Percentiles rank a stretch among this genome's conserved stretches.
Conservation (phyloP, 768 basidiomycete species). For the Auriscalpium vulgare region DNA sequence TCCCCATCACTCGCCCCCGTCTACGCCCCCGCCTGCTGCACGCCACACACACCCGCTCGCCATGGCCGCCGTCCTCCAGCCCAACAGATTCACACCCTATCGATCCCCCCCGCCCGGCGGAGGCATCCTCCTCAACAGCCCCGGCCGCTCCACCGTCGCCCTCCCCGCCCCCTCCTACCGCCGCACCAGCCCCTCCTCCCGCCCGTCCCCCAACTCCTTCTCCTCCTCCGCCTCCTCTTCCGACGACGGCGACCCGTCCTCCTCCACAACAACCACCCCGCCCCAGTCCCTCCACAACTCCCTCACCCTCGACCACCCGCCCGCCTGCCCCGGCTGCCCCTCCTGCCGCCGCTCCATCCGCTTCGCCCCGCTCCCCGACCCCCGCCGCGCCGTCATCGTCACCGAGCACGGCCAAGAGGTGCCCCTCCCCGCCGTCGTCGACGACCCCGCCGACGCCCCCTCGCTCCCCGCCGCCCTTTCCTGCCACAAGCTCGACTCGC, state of each 20-base stretch:
- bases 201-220: constrained; percentile 5
- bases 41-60: neutral
- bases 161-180: neutral
- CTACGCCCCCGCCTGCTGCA: neutral
- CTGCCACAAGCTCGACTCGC: constrained; percentile 6
- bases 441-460: constrained; percentile 20
- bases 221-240: constrained; percentile 10
- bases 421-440: constrained; percentile 24
- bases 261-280: constrained; percentile 1
- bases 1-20: neutral
- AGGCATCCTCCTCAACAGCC: constrained; percentile 3
- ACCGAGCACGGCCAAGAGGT: constrained; percentile 35
- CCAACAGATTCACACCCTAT: neutral
- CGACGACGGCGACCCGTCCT: constrained; percentile 5
- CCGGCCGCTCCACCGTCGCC: neutral
- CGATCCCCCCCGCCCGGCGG: neutral
- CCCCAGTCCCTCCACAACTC: constrained; percentile 1
- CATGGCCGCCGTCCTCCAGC: constrained; percentile 5
- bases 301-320: neutral
- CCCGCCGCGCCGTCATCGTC: constrained; percentile 42
- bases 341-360: constrained; percentile 41
- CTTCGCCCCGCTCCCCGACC: constrained; percentile 83
- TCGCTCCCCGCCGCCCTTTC: constrained; percentile 17
- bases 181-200: constrained; percentile 2
- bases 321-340: constrained; percentile 2